Percentiles rank a stretch among this genome's conserved stretches.
These are phyloP conservation scores for Alternaria hordeiaustralica DNA, from an alignment of 2,329 filamentous ascomycete genomes.

Conservation along the genomic window DNA sequence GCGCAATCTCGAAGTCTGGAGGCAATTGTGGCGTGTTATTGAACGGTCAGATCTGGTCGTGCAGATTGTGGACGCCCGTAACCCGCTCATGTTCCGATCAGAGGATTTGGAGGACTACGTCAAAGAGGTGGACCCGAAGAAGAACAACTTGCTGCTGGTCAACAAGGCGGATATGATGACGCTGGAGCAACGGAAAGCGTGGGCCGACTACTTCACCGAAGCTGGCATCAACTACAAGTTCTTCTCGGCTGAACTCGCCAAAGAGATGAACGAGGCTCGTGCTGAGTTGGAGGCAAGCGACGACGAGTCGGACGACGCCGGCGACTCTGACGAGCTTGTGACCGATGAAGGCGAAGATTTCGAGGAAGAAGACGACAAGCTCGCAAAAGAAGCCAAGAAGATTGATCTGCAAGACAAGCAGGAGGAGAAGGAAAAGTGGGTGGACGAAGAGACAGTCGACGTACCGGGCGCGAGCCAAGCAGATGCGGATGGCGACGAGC, in stretches of 20 bases:
- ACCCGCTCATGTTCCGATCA: constrained; percentile 90
- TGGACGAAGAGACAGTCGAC: constrained; percentile 48
- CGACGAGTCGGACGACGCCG: constrained; percentile 24
- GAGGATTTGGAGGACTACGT: constrained; percentile 94
- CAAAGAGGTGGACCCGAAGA: constrained; percentile 85
- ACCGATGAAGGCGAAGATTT: constrained; percentile 55
- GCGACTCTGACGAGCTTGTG: constrained; percentile 37
- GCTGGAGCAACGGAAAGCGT: constrained; percentile 75
- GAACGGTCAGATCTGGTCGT: constrained; percentile 95
- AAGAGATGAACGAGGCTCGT: constrained; percentile 81
- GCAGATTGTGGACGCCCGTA: constrained; percentile 97
- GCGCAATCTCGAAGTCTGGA: constrained; percentile 96
- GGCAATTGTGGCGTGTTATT: constrained; percentile 97
- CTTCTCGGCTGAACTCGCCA: constrained; percentile 92
- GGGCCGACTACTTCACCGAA: constrained; percentile 85
- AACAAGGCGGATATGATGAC: constrained; percentile 99
- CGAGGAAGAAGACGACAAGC: constrained; percentile 58
- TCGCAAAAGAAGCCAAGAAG: constrained; percentile 54
- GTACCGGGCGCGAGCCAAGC: constrained; percentile 45
- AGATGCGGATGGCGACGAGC: constrained; percentile 50
- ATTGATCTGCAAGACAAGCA: constrained; percentile 54
- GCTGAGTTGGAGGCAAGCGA: constrained; percentile 61
- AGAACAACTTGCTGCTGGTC: constrained; percentile 89
- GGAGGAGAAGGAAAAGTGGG: constrained; percentile 50
- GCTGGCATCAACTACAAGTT: constrained; percentile 89